phyloP scores from a whole-genome alignment of 2,329 filamentous ascomycete species.

The Colletotrichum chrysophilum region DNA sequence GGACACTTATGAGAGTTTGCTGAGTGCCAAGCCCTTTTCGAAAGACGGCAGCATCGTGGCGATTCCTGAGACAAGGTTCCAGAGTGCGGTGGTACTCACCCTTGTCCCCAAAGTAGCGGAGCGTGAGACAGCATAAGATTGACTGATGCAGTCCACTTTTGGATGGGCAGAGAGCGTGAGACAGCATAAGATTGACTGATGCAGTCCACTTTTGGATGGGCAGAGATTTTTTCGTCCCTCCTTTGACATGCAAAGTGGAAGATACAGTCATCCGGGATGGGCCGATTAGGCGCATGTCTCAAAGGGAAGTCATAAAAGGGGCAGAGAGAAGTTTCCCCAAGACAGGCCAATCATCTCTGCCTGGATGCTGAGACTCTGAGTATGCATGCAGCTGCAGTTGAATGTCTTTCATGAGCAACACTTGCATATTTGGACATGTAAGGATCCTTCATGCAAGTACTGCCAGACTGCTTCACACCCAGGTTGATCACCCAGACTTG shows the following conservation, averaged over 20 bases:
- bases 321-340: not conserved
- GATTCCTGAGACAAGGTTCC: not conserved
- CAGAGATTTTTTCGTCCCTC: not conserved
- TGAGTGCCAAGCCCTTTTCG: not conserved
- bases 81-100: accelerated
- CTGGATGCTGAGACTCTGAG: accelerated
- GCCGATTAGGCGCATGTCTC: not conserved
- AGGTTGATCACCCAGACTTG: not conserved
- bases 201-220: not conserved
- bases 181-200: not conserved
- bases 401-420: not conserved
- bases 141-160: not conserved
- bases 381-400: not conserved
- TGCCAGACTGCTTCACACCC: not conserved
- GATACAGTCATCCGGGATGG: not conserved
- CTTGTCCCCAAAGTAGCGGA: not conserved
- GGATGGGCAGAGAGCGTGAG: accelerated
- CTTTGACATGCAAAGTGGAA: not conserved
- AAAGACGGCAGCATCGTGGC: accelerated
- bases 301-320: not conserved
- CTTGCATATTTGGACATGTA: not conserved
- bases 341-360: not conserved
- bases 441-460: not conserved
- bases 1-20: not conserved
- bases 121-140: not conserved